Evolutionary conservation across 768 basidiomycete genomes (phyloP).

Genomic region (Boletus sensibilis): DNA sequence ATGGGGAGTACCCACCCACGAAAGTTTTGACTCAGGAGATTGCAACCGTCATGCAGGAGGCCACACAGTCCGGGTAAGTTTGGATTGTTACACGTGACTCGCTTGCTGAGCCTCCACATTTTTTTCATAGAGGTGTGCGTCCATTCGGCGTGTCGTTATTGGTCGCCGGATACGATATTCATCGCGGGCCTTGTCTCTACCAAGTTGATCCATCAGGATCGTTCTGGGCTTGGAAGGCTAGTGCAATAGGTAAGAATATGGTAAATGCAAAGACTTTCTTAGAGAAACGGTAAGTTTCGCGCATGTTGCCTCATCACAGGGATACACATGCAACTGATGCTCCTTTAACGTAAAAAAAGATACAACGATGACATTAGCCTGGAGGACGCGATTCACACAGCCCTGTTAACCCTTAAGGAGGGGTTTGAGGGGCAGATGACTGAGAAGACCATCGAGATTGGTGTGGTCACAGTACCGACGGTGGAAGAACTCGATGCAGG

Average conservation of each 20-base stretch:
- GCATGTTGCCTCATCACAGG: conserved; percentile 24
- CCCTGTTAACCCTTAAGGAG: conserved; percentile 95
- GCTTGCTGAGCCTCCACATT: conserved; percentile 32
- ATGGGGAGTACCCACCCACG: conserved; percentile 97
- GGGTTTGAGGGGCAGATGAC: conserved; percentile 99
- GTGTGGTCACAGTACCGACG: conserved; percentile 89
- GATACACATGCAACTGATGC: conserved; percentile 15
- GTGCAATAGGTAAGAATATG: conserved; percentile 99
- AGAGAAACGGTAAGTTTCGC: conserved; percentile 82
- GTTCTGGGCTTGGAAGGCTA: conserved; percentile 99
- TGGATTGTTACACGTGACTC: conserved; percentile 20
- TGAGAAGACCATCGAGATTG: conserved; percentile 99
- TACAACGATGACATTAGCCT: conserved; percentile 99
- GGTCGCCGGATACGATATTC: conserved; percentile 94
- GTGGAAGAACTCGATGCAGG: conserved; percentile 54
- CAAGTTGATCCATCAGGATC: conserved; percentile 99
- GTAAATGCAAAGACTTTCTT: conserved; percentile 99
- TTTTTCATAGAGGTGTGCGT: conserved; percentile 81
- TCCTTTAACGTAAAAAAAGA: conserved; percentile 56
- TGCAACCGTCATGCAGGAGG: conserved; percentile 97
- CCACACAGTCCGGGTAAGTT: conserved; percentile 94
- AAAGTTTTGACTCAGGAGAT: conserved; percentile 96
- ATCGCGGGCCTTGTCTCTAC: conserved; percentile 94
- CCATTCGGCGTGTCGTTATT: conserved; percentile 98
- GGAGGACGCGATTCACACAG: conserved; percentile 98